Conservation (phyloP, 78 protist species). For the Goniomonas avonlea region DNA sequence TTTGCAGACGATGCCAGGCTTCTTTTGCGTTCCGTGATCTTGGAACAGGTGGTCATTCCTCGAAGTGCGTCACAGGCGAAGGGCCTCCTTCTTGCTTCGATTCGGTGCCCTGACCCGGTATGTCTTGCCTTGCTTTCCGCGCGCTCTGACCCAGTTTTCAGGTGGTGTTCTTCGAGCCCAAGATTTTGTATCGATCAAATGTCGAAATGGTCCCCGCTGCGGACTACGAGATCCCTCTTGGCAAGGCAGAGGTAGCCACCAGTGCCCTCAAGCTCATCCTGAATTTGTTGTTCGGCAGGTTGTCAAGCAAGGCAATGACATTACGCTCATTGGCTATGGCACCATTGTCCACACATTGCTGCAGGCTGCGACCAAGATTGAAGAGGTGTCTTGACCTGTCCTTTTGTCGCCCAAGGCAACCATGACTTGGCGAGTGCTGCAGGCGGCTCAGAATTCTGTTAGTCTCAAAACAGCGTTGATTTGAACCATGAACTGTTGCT, state of each 20-base stretch:
- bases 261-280: not conserved
- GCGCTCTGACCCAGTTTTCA: too few relatives aligned
- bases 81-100: conserved; percentile 81
- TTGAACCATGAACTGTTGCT: too few relatives aligned
- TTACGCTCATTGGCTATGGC: conserved; percentile 31
- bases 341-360: not conserved
- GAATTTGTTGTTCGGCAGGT: not conserved
- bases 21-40: too few relatives aligned
- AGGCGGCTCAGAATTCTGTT: not conserved
- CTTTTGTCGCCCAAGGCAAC: not conserved
- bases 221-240: conserved; percentile 70
- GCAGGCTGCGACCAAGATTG: not conserved
- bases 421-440: too few relatives aligned
- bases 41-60: conserved; percentile 82
- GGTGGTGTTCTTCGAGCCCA: conserved; percentile 93
- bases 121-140: too few relatives aligned
- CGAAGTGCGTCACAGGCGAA: conserved; percentile 80
- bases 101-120: conserved; percentile 79
- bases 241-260: conserved; percentile 64
- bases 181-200: conserved; percentile 61
- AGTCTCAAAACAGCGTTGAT: not conserved
- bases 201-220: conserved; percentile 66
- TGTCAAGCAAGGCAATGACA: not conserved
- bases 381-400: not conserved
- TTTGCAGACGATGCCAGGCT: not conserved